A percentile compares a stretch with the other conserved stretches of the same genome.
These are phyloP conservation scores for Mikania micrantha DNA, from an alignment of 129 eudicot species.

Conservation along the genomic window DNA sequence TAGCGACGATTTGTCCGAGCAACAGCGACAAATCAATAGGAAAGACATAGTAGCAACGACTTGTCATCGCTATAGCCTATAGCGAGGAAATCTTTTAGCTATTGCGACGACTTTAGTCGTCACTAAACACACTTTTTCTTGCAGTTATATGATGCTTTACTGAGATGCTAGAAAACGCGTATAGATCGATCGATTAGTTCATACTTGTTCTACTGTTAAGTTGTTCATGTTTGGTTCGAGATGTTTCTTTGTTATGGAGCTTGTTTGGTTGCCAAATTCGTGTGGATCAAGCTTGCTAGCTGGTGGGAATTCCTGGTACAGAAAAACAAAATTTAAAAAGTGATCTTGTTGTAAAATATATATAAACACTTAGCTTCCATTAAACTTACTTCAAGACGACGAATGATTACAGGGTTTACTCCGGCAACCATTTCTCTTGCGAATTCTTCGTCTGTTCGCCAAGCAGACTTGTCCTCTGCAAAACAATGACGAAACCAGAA, in stretches of 20 bases:
- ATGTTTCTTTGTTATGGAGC: constrained; percentile 52
- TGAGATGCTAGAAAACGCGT: background rate
- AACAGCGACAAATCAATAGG: too few species aligned
- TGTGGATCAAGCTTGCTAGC: constrained; percentile 59
- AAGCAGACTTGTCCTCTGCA: constrained; percentile 36
- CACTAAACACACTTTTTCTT: too few species aligned
- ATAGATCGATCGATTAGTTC: background rate
- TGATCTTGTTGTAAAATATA: background rate
- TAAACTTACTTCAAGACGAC: constrained; percentile 36
- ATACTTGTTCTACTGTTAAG: constrained; percentile 51
- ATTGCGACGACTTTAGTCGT: too few species aligned
- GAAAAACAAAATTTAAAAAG: background rate
- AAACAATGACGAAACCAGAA: background rate
- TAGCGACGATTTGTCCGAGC: too few species aligned
- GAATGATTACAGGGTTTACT: constrained; percentile 47
- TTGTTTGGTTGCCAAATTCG: constrained; percentile 66
- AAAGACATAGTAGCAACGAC: too few species aligned
- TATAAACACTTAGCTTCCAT: background rate
- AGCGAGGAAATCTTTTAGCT: too few species aligned
- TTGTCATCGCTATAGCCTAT: too few species aligned
- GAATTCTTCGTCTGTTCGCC: constrained; percentile 58
- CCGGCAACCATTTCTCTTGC: constrained; percentile 63
- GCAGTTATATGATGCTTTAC: background rate
- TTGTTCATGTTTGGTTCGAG: constrained; percentile 69
- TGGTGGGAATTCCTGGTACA: constrained; percentile 78